Evolutionary conservation across 2,329 filamentous ascomycete genomes (phyloP).

Genomic region (Colletotrichum tofieldiae): DNA sequence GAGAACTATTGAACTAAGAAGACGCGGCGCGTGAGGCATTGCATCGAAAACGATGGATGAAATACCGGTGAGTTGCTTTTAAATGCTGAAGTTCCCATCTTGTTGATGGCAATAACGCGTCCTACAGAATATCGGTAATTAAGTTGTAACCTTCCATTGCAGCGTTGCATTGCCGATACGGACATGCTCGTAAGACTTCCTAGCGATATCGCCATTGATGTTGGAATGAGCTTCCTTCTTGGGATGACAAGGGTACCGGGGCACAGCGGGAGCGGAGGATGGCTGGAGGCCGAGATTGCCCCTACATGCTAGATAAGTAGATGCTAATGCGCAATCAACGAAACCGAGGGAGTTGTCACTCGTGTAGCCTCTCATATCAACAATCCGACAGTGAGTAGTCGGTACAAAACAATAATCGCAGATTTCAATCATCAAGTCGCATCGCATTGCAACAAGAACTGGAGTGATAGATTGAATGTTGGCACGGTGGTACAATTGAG

Average conservation of each 20-base stretch:
- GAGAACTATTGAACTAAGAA: not conserved
- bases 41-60: no score
- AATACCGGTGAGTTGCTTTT: not conserved
- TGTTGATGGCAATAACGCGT: not conserved
- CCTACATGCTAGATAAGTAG: no score
- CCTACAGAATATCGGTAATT: no score
- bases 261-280: slow-evolving; percentile 4
- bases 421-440: not conserved
- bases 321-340: not conserved
- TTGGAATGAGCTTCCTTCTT: slow-evolving; percentile 38
- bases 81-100: not conserved
- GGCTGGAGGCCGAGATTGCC: no score
- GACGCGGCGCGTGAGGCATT: not conserved
- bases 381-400: not conserved
- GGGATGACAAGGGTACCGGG: slow-evolving; percentile 15
- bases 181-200: slow-evolving; percentile 7
- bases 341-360: not conserved
- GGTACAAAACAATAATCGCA: not conserved
- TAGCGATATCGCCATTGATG: slow-evolving; percentile 34
- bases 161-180: slow-evolving; percentile 39
- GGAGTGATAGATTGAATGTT: not conserved
- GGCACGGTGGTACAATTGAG: not conserved
- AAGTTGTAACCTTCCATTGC: not conserved
- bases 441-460: not conserved
- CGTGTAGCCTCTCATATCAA: not conserved